Evolutionary conservation across 1,284 basidiomycete species (phyloP).

Genomic region (Thelephora terrestris): DNA sequence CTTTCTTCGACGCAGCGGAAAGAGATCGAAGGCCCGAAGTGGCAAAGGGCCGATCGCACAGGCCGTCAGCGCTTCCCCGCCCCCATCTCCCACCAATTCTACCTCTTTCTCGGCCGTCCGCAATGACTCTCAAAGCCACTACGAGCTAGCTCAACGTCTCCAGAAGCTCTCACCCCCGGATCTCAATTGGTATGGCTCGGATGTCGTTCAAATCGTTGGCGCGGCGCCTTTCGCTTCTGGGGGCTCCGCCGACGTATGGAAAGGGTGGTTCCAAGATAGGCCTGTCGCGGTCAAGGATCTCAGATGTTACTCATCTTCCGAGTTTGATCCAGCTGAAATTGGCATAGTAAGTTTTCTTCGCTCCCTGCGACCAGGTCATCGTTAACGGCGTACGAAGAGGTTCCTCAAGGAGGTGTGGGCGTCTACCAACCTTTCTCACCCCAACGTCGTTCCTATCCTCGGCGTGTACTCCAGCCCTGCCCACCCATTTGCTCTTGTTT

Average conservation of each 20-base stretch:
- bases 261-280: not conserved
- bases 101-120: no score
- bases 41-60: no score
- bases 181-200: no score
- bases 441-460: slow-evolving; percentile 3
- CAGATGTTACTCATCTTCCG: not conserved
- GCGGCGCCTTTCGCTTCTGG: not conserved
- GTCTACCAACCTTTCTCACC: slow-evolving; percentile 3
- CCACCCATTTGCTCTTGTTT: no score
- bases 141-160: no score
- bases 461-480: not conserved
- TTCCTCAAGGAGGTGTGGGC: slow-evolving; percentile 2
- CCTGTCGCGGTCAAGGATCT: not conserved
- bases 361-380: not conserved
- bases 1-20: no score
- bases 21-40: no score
- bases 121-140: no score
- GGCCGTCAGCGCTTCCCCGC: no score
- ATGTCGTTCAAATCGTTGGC: not conserved
- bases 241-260: not conserved
- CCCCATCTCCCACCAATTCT: no score
- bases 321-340: not conserved
- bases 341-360: not conserved
- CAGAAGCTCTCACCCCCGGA: no score
- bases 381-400: not conserved